phyloP scores from a whole-genome alignment of 2,329 filamentous ascomycete genomes.

The Amesomyces nigricolor region DNA sequence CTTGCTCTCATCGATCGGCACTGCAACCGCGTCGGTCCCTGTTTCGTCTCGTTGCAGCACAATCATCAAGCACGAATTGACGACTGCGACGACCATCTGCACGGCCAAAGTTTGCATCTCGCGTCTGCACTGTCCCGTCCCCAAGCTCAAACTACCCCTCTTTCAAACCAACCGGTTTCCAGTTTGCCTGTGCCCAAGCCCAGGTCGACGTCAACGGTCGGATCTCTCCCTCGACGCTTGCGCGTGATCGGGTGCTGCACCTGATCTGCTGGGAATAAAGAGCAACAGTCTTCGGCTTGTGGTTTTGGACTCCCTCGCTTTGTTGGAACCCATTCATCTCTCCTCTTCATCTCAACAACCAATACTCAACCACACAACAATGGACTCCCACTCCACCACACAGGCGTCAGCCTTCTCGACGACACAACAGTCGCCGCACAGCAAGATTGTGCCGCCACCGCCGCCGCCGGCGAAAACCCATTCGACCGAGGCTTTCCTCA shows the following conservation, averaged over 20 bases:
- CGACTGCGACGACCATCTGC: background rate
- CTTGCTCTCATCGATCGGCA: constrained; percentile 5
- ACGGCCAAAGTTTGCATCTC: constrained; percentile 13
- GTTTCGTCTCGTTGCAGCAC: constrained; percentile 14
- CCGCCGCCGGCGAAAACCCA: constrained; percentile 31
- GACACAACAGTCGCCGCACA: constrained; percentile 25
- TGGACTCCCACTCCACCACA: constrained; percentile 32
- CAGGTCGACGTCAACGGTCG: background rate
- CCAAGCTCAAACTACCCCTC: constrained; percentile 11
- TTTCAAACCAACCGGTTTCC: constrained; percentile 12
- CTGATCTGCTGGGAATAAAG: background rate
- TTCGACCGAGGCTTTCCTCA: constrained; percentile 58
- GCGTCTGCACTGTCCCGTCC: constrained; percentile 22
- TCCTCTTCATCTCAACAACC: background rate
- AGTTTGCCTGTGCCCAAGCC: background rate
- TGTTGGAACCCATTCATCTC: background rate
- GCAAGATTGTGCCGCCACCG: constrained; percentile 28
- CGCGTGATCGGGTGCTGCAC: constrained; percentile 17
- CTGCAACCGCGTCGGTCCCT: constrained; percentile 8
- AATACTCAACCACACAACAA: constrained; percentile 16
- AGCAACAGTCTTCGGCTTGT: background rate
- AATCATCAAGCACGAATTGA: background rate
- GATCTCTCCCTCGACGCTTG: constrained; percentile 14
- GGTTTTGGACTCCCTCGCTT: background rate
- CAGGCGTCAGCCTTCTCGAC: constrained; percentile 28